A percentile compares a stretch with the other conserved stretches of the same genome.
phyloP scores from a whole-genome alignment of 1,284 basidiomycete genomes.

The Cryptococcus sp. region DNA sequence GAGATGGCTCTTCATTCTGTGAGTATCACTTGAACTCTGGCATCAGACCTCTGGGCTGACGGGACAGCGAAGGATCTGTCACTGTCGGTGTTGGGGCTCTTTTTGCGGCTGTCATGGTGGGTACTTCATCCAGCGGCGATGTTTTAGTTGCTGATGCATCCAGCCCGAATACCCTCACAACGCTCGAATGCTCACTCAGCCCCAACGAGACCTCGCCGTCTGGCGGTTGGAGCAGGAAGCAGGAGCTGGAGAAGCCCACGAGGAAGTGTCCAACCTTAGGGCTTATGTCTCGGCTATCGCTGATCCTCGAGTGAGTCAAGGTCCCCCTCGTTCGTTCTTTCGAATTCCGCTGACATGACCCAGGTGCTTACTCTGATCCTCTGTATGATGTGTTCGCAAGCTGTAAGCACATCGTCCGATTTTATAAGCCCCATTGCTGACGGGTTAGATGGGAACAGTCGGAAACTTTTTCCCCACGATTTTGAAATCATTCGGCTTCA shows the following conservation, averaged over 20 bases:
- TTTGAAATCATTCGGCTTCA: conserved; percentile 28
- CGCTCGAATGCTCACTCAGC: conserved; percentile 17
- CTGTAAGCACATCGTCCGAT: conserved; percentile 2
- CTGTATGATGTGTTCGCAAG: background rate
- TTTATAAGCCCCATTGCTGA: background rate
- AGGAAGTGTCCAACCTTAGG: conserved; percentile 12
- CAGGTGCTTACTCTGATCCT: too few species aligned
- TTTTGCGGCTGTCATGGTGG: too few species aligned
- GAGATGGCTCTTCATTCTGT: conserved; percentile 27
- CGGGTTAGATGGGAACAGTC: conserved; percentile 11
- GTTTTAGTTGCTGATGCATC: conserved; percentile 15
- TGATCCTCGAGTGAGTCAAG: too few species aligned
- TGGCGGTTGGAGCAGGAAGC: conserved; percentile 28
- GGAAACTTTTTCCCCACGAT: conserved; percentile 18
- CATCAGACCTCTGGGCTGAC: too few species aligned
- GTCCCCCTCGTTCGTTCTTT: too few species aligned
- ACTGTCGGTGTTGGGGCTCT: too few species aligned
- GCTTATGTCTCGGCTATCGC: background rate
- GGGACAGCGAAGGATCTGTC: too few species aligned
- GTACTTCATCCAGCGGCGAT: conserved; percentile 17
- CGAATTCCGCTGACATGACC: too few species aligned
- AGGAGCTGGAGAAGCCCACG: conserved; percentile 15
- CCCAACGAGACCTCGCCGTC: conserved; percentile 23
- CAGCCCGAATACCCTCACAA: conserved; percentile 29
- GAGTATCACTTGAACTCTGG: background rate